These are phyloP conservation scores for Fraxinus dipetala DNA, from an alignment of 305 asterid genomes.

Conservation along the genomic window DNA sequence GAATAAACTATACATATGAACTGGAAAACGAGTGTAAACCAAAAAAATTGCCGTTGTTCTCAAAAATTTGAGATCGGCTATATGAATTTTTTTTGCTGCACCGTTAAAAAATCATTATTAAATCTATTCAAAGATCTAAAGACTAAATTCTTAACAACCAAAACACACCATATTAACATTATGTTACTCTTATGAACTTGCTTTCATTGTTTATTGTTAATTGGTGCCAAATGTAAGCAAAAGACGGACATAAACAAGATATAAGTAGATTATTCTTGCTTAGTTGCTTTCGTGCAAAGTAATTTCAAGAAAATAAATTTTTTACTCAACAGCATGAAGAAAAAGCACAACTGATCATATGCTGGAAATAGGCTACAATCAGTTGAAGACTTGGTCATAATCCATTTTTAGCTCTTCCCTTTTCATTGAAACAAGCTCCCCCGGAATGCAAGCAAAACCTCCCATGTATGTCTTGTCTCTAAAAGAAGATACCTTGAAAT, in stretches of 20 bases:
- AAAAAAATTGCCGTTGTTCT: background rate
- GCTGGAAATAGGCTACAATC: background rate
- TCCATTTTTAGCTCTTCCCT: background rate
- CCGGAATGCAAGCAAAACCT: constrained; percentile 6
- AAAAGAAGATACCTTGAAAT: background rate
- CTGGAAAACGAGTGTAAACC: background rate
- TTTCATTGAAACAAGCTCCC: background rate
- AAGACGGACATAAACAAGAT: background rate
- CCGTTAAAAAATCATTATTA: background rate
- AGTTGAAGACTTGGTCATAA: background rate
- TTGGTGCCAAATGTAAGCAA: background rate
- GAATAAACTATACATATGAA: background rate
- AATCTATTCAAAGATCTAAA: background rate
- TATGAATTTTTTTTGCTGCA: background rate
- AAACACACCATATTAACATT: background rate
- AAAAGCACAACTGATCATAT: background rate
- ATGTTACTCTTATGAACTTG: background rate
- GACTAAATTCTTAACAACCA: background rate
- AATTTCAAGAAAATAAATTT: background rate
- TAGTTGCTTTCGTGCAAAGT: background rate
- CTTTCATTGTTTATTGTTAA: background rate
- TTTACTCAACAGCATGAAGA: background rate
- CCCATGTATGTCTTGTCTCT: background rate
- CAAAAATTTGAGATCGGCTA: background rate
- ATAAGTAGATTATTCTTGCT: background rate